Conservation (phyloP, 75 land plant genomes). For the Selaginella tamariscina region DNA sequence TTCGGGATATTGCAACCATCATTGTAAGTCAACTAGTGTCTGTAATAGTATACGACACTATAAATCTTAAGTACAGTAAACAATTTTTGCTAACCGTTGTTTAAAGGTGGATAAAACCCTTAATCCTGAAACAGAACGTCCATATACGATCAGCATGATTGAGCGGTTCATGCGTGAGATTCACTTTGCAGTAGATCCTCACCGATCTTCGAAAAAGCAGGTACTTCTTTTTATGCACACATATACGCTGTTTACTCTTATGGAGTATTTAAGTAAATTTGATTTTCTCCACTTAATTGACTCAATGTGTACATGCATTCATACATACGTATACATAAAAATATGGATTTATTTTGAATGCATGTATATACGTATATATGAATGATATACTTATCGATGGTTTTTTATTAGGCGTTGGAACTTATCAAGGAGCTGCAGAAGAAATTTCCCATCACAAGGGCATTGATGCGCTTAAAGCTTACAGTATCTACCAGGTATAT, state of each 20-base stretch:
- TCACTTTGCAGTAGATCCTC: conserved; percentile 90
- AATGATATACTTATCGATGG: neutral
- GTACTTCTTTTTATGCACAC: too few species aligned
- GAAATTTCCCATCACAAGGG: conserved; percentile 73
- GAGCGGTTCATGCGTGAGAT: conserved; percentile 95
- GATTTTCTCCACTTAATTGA: too few species aligned
- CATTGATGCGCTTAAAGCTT: conserved; percentile 65
- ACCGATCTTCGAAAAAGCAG: conserved; percentile 89
- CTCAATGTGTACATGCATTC: too few species aligned
- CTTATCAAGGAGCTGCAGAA: conserved; percentile 82
- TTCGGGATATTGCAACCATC: conserved; percentile 6
- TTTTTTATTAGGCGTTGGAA: conserved; percentile 56
- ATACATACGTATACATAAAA: too few species aligned
- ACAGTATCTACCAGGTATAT: conserved; percentile 37
- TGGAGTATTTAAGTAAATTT: too few species aligned
- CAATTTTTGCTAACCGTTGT: too few species aligned
- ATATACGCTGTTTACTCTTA: too few species aligned
- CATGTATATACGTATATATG: too few species aligned
- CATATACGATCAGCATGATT: conserved; percentile 96
- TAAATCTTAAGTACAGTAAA: too few species aligned
- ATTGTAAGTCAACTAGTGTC: too few species aligned
- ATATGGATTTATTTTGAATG: too few species aligned
- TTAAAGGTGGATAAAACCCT: conserved; percentile 94
- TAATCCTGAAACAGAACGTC: conserved; percentile 85
- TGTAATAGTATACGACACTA: too few species aligned